Conservation (phyloP, 176 grass and related monocot species). For the Avena eriantha region DNA sequence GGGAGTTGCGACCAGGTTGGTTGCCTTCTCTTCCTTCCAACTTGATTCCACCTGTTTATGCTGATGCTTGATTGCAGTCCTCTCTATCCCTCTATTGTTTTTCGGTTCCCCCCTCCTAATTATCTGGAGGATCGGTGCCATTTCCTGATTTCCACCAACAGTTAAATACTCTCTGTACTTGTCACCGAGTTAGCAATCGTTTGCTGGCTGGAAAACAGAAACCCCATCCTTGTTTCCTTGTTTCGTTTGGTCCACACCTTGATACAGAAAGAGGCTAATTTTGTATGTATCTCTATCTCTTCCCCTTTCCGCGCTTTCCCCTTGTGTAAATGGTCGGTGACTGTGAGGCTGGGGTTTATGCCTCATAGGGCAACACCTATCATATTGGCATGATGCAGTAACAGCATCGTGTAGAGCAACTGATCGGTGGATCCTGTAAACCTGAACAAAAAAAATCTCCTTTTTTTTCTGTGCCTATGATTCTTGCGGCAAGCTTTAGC, state of each 20-base stretch:
- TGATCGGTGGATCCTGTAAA: neutral
- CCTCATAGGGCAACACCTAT: neutral
- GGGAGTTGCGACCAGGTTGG: conserved; percentile 23
- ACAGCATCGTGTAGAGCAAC: neutral
- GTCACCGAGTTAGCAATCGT: neutral
- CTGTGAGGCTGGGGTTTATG: neutral
- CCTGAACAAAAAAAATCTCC: neutral
- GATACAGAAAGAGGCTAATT: neutral
- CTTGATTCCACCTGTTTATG: neutral
- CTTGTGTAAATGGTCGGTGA: neutral
- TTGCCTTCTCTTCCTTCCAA: neutral
- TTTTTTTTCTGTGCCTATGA: neutral
- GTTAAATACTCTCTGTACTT: neutral
- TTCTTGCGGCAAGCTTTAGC: neutral
- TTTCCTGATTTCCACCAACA: conserved; percentile 24
- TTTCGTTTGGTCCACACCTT: conserved; percentile 25
- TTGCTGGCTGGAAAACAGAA: neutral
- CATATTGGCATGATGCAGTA: neutral
- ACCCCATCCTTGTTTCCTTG: neutral
- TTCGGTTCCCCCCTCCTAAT: neutral
- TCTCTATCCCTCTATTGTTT: neutral
- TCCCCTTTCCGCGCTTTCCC: neutral
- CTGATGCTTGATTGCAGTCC: neutral
- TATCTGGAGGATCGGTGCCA: neutral
- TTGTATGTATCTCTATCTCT: neutral